Conservation (phyloP, 768 basidiomycete species). For the Suillus subaureus region DNA sequence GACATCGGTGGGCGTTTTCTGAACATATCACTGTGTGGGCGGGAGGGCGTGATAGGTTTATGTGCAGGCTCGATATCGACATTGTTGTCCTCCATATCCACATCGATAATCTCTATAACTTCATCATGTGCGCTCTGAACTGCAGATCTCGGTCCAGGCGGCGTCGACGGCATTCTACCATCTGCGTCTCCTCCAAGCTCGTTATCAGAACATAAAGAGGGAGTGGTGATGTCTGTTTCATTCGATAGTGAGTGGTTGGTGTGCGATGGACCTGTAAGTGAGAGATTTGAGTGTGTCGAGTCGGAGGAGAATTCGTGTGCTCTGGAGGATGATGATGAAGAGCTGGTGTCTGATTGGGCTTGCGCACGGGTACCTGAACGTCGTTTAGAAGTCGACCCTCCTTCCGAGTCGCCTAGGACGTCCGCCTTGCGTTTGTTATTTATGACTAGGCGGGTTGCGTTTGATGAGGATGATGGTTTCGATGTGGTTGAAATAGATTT, state of each 20-base stretch:
- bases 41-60: constrained; percentile 20
- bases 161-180: constrained; percentile 50
- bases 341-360: background rate
- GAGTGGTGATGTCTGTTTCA: constrained; percentile 53
- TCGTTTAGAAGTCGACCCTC: background rate
- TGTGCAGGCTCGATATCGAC: constrained; percentile 8
- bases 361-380: background rate
- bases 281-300: background rate
- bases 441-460: background rate
- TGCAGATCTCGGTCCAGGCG: constrained; percentile 42
- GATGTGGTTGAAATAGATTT: background rate
- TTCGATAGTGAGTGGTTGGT: constrained; percentile 18
- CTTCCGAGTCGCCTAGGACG: background rate
- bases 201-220: constrained; percentile 76
- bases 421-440: constrained; percentile 3
- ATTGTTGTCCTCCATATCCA: constrained; percentile 37
- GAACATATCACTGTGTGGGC: constrained; percentile 42
- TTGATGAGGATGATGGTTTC: background rate
- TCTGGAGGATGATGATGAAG: background rate
- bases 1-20: constrained; percentile 64
- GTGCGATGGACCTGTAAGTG: background rate
- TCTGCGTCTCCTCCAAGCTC: constrained; percentile 52
- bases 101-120: constrained; percentile 37
- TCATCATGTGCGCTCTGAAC: constrained; percentile 1
- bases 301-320: background rate